A percentile compares a stretch with the other conserved stretches of the same genome.
phyloP scores from a whole-genome alignment of 2,329 filamentous ascomycete genomes.

The Lasiodiplodia sp. region DNA sequence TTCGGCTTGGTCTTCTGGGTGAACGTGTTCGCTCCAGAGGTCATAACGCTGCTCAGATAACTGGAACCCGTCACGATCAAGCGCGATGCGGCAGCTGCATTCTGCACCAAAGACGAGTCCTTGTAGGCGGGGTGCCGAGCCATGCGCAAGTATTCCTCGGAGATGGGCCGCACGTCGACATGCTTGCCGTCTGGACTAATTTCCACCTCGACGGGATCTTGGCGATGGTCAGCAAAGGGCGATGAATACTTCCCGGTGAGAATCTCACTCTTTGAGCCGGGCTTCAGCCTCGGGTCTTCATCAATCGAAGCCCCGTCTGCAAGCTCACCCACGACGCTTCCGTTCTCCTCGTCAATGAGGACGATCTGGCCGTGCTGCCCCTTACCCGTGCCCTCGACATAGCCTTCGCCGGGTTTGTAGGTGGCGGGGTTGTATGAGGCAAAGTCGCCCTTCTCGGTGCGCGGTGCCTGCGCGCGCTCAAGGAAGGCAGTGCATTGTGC shows the following conservation, averaged over 20 bases:
- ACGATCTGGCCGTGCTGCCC: conserved; percentile 76
- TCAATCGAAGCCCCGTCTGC: conserved; percentile 81
- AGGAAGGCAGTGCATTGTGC: conserved; percentile 98
- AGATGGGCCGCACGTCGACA: conserved; percentile 72
- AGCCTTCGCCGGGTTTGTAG: conserved; percentile 81
- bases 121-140: conserved; percentile 90
- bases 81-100: conserved; percentile 85
- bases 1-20: conserved; percentile 80
- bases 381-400: conserved; percentile 58
- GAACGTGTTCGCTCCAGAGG: conserved; percentile 80
- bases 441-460: conserved; percentile 45
- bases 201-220: conserved; percentile 81
- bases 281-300: conserved; percentile 76
- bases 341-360: conserved; percentile 93
- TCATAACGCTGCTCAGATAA: conserved; percentile 78
- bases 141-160: conserved; percentile 75
- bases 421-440: conserved; percentile 77
- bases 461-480: conserved; percentile 76
- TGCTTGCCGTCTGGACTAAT: conserved; percentile 74
- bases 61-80: conserved; percentile 89
- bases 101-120: conserved; percentile 83
- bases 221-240: conserved; percentile 36
- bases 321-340: conserved; percentile 91
- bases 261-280: conserved; percentile 85
- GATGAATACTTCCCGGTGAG: conserved; percentile 13